phyloP scores from a whole-genome alignment of 176 grass and related monocot species.

The Bonia amplexicaulis region DNA sequence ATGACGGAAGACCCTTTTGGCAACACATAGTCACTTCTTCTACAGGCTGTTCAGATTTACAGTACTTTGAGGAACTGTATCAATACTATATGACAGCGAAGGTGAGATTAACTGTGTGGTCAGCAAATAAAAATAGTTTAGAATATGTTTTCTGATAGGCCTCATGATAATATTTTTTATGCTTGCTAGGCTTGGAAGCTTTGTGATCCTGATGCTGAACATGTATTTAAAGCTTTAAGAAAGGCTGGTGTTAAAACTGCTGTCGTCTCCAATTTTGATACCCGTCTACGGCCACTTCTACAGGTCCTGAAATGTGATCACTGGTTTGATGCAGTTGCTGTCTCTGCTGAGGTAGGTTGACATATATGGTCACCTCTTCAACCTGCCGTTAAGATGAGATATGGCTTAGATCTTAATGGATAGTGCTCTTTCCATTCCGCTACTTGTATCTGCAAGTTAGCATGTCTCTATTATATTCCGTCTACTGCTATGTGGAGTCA shows the following conservation, averaged over 20 bases:
- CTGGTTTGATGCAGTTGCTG: conserved; percentile 85
- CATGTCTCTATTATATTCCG: background rate
- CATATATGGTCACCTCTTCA: background rate
- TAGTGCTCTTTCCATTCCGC: background rate
- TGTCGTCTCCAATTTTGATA: too few relatives aligned
- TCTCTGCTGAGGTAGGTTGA: conserved; percentile 63
- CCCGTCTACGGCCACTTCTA: too few relatives aligned
- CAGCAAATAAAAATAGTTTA: background rate
- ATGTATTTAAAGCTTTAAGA: too few relatives aligned
- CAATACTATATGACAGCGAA: conserved; percentile 52
- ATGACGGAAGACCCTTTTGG: too few relatives aligned
- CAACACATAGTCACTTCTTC: too few relatives aligned
- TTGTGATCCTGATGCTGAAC: too few relatives aligned
- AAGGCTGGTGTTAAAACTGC: too few relatives aligned
- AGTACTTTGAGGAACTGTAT: too few relatives aligned
- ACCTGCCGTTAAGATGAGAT: background rate
- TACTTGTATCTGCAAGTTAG: background rate
- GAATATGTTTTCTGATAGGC: background rate
- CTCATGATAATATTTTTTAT: conserved; percentile 13
- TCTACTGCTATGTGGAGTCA: background rate
- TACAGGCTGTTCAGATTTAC: too few relatives aligned
- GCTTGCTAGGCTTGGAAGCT: too few relatives aligned
- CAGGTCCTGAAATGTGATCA: conserved; percentile 36
- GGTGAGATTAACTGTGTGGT: conserved; percentile 25
- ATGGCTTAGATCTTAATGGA: background rate